phyloP scores from a whole-genome alignment of 345 rosid species.

The Eucalyptus microcorys region DNA sequence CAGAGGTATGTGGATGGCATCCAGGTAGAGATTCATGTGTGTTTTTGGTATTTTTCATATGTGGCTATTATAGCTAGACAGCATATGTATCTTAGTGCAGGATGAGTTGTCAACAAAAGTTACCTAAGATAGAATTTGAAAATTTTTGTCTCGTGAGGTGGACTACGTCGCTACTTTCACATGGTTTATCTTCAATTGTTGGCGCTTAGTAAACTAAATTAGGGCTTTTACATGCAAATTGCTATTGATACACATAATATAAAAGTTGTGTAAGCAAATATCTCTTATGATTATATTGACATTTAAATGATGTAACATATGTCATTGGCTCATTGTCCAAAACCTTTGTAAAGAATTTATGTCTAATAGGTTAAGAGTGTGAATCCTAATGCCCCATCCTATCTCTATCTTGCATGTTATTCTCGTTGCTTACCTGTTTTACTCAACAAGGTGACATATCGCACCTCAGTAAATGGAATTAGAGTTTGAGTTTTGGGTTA shows the following conservation, averaged over 20 bases:
- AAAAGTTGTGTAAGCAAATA: background rate
- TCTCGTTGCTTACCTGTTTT: background rate
- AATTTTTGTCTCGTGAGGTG: background rate
- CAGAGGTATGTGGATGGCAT: background rate
- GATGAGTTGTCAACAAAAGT: background rate
- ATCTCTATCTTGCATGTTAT: background rate
- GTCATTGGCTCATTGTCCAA: background rate
- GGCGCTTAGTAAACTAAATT: background rate
- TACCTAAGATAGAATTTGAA: background rate
- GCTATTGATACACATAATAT: background rate
- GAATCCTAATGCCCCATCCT: background rate
- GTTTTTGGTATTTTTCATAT: background rate
- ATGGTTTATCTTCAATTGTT: background rate
- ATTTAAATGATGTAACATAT: background rate
- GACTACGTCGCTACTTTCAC: background rate
- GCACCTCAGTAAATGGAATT: background rate
- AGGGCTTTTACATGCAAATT: background rate
- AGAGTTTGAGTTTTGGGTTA: background rate
- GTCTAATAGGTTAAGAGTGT: background rate
- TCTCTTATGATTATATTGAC: background rate
- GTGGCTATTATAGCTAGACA: background rate
- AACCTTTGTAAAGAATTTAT: background rate
- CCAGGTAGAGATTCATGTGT: background rate
- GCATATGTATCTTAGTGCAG: background rate
- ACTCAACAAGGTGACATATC: background rate